Conservation (phyloP, 768 basidiomycete species). For the Suillus spraguei region DNA sequence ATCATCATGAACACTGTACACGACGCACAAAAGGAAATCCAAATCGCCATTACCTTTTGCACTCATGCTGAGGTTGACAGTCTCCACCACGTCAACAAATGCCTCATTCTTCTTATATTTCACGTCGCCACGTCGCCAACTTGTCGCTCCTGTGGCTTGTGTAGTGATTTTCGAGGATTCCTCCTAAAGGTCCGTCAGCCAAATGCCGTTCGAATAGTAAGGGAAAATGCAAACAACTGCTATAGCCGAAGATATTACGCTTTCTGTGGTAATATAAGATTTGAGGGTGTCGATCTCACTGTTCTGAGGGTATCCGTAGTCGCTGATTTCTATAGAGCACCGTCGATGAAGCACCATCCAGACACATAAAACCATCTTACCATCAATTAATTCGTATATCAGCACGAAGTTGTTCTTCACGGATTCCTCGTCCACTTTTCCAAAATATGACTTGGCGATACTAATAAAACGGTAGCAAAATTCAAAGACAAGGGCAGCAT, state of each 20-base stretch:
- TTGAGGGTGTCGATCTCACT: slow-evolving; percentile 98
- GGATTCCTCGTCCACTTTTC: slow-evolving; percentile 96
- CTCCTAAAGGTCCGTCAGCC: slow-evolving; percentile 54
- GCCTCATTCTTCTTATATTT: slow-evolving; percentile 99
- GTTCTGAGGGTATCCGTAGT: slow-evolving; percentile 99
- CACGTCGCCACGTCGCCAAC: slow-evolving; percentile 94
- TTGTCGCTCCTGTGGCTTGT: slow-evolving; percentile 96
- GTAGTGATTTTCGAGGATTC: slow-evolving; percentile 96
- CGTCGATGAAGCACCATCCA: slow-evolving; percentile 1
- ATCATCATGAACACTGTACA: slow-evolving; percentile 8
- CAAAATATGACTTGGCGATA: slow-evolving; percentile 95
- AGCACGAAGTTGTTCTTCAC: slow-evolving; percentile 99
- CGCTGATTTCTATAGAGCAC: slow-evolving; percentile 79
- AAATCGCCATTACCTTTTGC: slow-evolving; percentile 64
- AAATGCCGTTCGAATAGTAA: neutral
- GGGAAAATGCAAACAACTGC: slow-evolving; percentile 61
- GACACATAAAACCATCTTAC: slow-evolving; percentile 43
- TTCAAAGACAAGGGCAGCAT: slow-evolving; percentile 97
- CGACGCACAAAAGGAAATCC: neutral
- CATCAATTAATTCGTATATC: slow-evolving; percentile 97
- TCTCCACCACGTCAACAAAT: slow-evolving; percentile 99
- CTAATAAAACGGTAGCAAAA: slow-evolving; percentile 96
- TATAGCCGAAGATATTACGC: slow-evolving; percentile 83
- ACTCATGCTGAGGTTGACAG: slow-evolving; percentile 95
- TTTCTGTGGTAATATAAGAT: slow-evolving; percentile 97